A percentile compares a stretch with the other conserved stretches of the same genome.
Conservation (phyloP, 2,329 filamentous ascomycete species). For the Endoconidiophora laricicola region DNA sequence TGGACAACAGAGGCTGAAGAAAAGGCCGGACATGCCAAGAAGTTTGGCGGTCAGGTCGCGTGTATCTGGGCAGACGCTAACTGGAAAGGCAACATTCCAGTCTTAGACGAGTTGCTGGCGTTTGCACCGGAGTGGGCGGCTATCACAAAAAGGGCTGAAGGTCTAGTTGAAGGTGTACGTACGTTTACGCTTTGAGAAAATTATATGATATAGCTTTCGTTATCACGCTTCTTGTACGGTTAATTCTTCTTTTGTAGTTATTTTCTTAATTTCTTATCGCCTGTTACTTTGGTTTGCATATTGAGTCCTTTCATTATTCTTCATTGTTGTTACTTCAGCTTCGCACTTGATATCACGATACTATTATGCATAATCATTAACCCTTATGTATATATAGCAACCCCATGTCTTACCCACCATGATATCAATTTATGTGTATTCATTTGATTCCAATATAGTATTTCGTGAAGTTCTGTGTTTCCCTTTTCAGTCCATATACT, state of each 20-base stretch:
- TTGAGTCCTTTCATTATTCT: too few species aligned
- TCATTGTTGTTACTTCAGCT: too few species aligned
- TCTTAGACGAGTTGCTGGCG: constrained; percentile 60
- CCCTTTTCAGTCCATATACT: too few species aligned
- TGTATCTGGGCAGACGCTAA: constrained; percentile 89
- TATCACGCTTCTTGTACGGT: background rate
- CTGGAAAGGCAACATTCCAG: constrained; percentile 52
- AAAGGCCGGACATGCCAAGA: background rate
- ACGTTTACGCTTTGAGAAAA: constrained; percentile 36
- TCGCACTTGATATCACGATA: too few species aligned
- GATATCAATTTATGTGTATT: too few species aligned
- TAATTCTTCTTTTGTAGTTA: constrained; percentile 1
- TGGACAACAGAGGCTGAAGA: constrained; percentile 31
- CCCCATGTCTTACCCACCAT: too few species aligned
- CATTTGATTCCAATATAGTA: too few species aligned
- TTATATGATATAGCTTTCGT: background rate
- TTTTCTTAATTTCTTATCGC: background rate
- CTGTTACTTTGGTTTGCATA: too few species aligned
- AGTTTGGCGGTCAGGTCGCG: constrained; percentile 46
- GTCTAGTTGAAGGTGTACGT: constrained; percentile 67
- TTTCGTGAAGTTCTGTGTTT: too few species aligned
- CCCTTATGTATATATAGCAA: too few species aligned
- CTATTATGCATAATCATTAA: too few species aligned
- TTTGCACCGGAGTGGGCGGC: constrained; percentile 70
- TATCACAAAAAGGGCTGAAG: constrained; percentile 58